A percentile compares a stretch with the other conserved stretches of the same genome.
These are phyloP conservation scores for Sistotremastrum niveocremeum DNA, from an alignment of 768 basidiomycete genomes.

Conservation along the genomic window DNA sequence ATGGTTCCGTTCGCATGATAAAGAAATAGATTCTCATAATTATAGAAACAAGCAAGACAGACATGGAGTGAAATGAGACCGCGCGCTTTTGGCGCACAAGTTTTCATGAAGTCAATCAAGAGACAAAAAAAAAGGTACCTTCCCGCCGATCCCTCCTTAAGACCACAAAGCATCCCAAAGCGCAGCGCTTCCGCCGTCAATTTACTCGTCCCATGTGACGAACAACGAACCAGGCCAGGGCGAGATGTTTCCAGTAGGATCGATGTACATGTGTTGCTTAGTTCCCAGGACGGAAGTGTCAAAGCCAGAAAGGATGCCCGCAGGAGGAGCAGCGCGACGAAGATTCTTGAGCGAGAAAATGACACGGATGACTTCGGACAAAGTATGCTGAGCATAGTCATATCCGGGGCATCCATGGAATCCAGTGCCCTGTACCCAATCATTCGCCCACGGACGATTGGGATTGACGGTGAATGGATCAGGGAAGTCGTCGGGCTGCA, in stretches of 20 bases:
- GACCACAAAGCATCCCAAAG: too few species aligned
- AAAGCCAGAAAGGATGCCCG: slow-evolving; percentile 26
- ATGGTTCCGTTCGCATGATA: too few species aligned
- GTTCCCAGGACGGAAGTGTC: slow-evolving; percentile 21
- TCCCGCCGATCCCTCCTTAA: too few species aligned
- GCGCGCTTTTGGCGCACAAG: too few species aligned
- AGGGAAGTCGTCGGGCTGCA: slow-evolving; percentile 29
- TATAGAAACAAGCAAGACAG: too few species aligned
- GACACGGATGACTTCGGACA: slow-evolving; percentile 31
- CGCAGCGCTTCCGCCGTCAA: too few species aligned
- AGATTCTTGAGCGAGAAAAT: slow-evolving; percentile 32
- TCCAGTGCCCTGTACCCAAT: slow-evolving; percentile 20
- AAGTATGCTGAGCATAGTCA: slow-evolving; percentile 22
- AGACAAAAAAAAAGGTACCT: too few species aligned
- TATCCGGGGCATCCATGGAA: slow-evolving; percentile 30
- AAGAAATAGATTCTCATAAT: too few species aligned
- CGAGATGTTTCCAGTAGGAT: slow-evolving; percentile 21
- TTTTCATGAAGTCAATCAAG: too few species aligned
- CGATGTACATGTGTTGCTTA: slow-evolving; percentile 11
- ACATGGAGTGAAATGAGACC: too few species aligned
- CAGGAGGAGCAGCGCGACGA: slow-evolving; percentile 30
- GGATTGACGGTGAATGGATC: slow-evolving; percentile 28
- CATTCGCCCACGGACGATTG: slow-evolving; percentile 5
- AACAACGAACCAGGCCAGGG: slow-evolving; percentile 26
- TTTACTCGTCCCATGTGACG: slow-evolving; percentile 7